phyloP scores from a whole-genome alignment of 805 yeast genomes.

The Monosporozyma unispora region DNA sequence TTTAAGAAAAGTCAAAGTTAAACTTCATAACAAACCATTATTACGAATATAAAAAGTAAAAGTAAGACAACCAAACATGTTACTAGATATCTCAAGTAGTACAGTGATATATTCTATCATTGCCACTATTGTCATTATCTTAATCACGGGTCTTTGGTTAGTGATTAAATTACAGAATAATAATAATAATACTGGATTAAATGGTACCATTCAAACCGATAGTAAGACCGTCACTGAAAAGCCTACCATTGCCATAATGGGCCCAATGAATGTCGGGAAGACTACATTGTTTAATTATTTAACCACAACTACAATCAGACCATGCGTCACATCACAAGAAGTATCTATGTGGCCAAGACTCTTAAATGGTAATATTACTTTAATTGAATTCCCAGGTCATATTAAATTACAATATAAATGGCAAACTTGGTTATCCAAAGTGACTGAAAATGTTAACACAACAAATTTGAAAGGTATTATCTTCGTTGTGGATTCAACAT shows the following conservation, averaged over 20 bases:
- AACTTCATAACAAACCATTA: no score
- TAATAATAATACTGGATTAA: not conserved
- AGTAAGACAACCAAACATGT: not conserved
- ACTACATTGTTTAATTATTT: conserved; percentile 41
- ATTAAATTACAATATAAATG: conserved; percentile 52
- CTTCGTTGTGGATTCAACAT: conserved; percentile 70
- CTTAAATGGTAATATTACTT: not conserved
- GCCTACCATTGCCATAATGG: conserved; percentile 41
- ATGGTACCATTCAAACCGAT: not conserved
- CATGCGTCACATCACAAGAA: conserved; percentile 45
- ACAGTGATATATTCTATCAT: not conserved
- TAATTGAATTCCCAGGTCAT: conserved; percentile 88
- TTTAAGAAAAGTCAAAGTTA: no score
- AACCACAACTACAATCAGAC: conserved; percentile 22
- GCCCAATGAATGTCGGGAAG: conserved; percentile 60
- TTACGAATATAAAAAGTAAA: no score
- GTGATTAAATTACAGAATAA: not conserved
- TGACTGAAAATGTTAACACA: conserved; percentile 32
- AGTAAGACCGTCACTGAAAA: not conserved
- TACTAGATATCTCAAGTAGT: not conserved
- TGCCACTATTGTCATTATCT: not conserved
- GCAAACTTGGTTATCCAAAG: conserved; percentile 31
- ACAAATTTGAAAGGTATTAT: conserved; percentile 55
- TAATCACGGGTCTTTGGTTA: not conserved
- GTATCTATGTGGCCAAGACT: not conserved